Evolutionary conservation across 2,329 filamentous ascomycete genomes (phyloP), one percentile per base, ranked within the genome.

Genomic region (Ilyonectria sp.): DNA sequence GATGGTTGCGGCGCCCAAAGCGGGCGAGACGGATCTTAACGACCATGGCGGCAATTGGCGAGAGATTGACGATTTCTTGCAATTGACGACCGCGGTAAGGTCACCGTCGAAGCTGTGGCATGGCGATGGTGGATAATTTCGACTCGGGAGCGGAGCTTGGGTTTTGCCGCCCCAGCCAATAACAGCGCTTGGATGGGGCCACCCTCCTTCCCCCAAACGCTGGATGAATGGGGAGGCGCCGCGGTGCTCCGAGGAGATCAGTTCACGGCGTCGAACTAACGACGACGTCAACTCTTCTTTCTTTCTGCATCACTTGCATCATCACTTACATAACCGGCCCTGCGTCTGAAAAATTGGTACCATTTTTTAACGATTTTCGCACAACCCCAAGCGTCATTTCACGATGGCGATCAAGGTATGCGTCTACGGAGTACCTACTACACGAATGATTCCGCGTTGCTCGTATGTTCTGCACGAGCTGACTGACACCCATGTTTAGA

Each of bases 11-110:
- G 81, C 92, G 94, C 79, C 95, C 94, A 81, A 98, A 97, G 81
- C 96, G 95, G 75, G 96, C 93, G 75, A 99, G 91, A 67, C 96
- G 92, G 81, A 99, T 96, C 81, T 93, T 93, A 77, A 99, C 88
- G 69, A 98, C 95, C 96, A 99, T 97, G 75, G 49, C 61, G 64
- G 68, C 49, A 61, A 71, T 72, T 56, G 65, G 43, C 44, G 49
- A 46, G 49, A 23, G 35, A 31, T 50, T 29, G 46, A 35, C 46
- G 57, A 29, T 26, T 31, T 50, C 21, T 44, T 53, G 64, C 40
- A 65, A 55, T 74, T 70, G 63, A 68, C 65, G 60, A 67, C 61
- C 56, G 66, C 69, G 60, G 63, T 31, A 60, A 59, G 15, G 19
- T 65, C 50, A 29, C 29, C 47, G n/a, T 49, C 19, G 44, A 58